These are phyloP conservation scores for Podospora pseudocomata DNA, from an alignment of 495 filamentous ascomycete genomes.

Conservation along the genomic window DNA sequence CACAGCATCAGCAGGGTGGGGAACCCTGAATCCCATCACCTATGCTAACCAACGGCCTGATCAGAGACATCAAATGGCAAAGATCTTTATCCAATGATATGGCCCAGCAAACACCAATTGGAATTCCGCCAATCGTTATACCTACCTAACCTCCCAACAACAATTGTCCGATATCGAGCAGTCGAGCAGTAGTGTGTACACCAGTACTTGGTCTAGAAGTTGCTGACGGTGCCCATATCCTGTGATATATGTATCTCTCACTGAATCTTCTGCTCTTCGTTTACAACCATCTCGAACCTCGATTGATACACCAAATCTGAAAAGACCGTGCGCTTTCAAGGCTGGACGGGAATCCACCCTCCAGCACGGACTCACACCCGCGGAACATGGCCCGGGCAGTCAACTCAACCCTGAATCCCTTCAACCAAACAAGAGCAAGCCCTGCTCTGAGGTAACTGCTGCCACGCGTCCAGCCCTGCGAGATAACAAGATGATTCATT, in stretches of 20 bases:
- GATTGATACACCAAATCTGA: no score
- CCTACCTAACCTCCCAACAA: neutral
- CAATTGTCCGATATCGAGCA: neutral
- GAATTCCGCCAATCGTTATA: neutral
- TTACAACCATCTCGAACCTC: no score
- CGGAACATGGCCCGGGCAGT: neutral
- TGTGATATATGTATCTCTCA: no score
- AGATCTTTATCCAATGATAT: neutral
- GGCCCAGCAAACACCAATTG: neutral
- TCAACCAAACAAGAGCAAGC: neutral
- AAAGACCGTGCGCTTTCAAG: no score
- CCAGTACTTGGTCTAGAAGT: no score
- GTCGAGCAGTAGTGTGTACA: no score
- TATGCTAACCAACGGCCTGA: no score
- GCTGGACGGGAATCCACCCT: neutral
- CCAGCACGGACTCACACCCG: neutral
- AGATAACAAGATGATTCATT: neutral
- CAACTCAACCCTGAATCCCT: neutral
- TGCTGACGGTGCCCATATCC: no score
- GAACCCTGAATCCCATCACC: neutral
- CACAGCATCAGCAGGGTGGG: neutral
- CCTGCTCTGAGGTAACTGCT: neutral
- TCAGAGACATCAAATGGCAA: neutral
- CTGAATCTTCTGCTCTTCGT: no score
- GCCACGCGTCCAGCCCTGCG: neutral